Evolutionary conservation across 2,329 filamentous ascomycete genomes (phyloP).

Genomic region (Fusarium staphyleae): DNA sequence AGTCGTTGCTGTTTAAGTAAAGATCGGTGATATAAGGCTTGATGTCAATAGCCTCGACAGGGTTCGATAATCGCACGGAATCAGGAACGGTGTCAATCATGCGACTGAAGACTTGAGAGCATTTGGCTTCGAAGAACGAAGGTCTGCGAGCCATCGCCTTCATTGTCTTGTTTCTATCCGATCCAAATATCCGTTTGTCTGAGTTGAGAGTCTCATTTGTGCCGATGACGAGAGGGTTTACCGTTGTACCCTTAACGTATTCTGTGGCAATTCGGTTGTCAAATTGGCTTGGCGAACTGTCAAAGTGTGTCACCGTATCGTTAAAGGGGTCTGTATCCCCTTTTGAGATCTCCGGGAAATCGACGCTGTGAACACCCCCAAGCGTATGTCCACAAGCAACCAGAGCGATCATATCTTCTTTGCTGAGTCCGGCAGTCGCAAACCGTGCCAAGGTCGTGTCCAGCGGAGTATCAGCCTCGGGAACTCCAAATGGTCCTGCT

Average conservation of each 20-base stretch:
- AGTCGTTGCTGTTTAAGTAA: slow-evolving; percentile 38
- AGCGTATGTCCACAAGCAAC: slow-evolving; percentile 48
- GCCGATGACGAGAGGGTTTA: slow-evolving; percentile 52
- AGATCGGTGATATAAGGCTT: slow-evolving; percentile 44
- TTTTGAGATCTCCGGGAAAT: slow-evolving; percentile 50
- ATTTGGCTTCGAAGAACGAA: slow-evolving; percentile 47
- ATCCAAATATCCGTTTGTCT: slow-evolving; percentile 52
- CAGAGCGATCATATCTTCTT: slow-evolving; percentile 47
- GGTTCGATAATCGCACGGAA: slow-evolving; percentile 40
- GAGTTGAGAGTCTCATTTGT: slow-evolving; percentile 50
- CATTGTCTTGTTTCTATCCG: slow-evolving; percentile 55
- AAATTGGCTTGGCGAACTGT: slow-evolving; percentile 49
- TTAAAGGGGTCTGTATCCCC: slow-evolving; percentile 14
- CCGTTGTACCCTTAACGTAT: slow-evolving; percentile 51
- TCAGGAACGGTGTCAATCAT: slow-evolving; percentile 49
- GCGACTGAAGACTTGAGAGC: slow-evolving; percentile 41
- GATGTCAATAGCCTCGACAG: slow-evolving; percentile 41
- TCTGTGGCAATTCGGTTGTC: slow-evolving; percentile 54
- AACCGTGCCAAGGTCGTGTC: slow-evolving; percentile 40
- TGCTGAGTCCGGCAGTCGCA: slow-evolving; percentile 43
- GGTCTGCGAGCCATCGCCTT: slow-evolving; percentile 46
- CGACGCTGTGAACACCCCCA: slow-evolving; percentile 53
- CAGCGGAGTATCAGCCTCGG: slow-evolving; percentile 42
- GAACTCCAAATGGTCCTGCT: slow-evolving; percentile 44
- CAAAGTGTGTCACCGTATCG: slow-evolving; percentile 46